Evolutionary conservation across 768 basidiomycete species (phyloP).

Genomic region (Boletus speciosus): DNA sequence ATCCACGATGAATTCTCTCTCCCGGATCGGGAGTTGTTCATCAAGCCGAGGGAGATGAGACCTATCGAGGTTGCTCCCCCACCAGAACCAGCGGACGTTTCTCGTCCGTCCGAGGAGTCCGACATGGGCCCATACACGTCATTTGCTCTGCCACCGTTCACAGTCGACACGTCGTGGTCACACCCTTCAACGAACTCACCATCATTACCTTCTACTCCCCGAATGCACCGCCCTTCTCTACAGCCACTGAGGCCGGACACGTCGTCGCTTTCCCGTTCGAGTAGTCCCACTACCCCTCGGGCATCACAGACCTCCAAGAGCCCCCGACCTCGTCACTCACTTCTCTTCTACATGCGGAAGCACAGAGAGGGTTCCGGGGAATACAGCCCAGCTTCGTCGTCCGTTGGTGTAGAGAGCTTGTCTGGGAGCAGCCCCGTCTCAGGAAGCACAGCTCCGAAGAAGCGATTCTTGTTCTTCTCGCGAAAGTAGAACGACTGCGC

Average conservation of each 20-base stretch:
- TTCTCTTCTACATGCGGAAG: constrained; percentile 33
- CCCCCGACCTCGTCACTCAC: constrained; percentile 25
- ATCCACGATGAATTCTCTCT: constrained; percentile 33
- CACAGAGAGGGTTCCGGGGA: constrained; percentile 14
- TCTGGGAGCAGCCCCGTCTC: constrained; percentile 3
- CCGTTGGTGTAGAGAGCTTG: constrained; percentile 17
- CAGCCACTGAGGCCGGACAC: constrained; percentile 31
- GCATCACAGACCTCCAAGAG: constrained; percentile 26
- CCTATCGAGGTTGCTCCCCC: constrained; percentile 28
- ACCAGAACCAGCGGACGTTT: constrained; percentile 12
- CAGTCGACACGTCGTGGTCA: constrained; percentile 21
- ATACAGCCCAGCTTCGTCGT: constrained; percentile 26
- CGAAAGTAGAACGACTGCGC: constrained; percentile 24
- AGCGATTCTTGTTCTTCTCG: constrained; percentile 30
- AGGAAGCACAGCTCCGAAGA: constrained; percentile 15
- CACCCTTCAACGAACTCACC: constrained; percentile 19
- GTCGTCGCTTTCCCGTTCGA: constrained; percentile 30
- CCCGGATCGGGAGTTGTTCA: constrained; percentile 30
- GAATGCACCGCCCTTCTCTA: constrained; percentile 23
- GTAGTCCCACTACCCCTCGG: constrained; percentile 28
- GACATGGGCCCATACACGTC: constrained; percentile 33
- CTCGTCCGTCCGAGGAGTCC: constrained; percentile 33
- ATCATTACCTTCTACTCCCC: constrained; percentile 18
- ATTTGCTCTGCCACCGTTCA: constrained; percentile 28
- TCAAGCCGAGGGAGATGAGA: constrained; percentile 29